Base-by-base conservation (phyloP, 2,329 filamentous ascomycete species). In the Clarireedia sp. region DNA sequence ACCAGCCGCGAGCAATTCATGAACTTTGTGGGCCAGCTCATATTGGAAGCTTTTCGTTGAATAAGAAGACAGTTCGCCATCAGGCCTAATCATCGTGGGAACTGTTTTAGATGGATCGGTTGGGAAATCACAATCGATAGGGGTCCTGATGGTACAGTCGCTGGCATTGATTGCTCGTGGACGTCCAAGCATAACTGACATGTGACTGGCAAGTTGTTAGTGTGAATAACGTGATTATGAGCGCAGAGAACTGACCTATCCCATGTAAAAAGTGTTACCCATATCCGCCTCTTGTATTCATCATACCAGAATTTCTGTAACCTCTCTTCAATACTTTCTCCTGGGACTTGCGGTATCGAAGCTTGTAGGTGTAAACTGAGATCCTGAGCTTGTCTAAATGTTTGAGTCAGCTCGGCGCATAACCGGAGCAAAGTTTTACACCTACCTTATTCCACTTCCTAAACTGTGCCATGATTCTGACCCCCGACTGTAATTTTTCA, bases 401-500 rank as follows among this genome's bases (percentile, higher is more conserved):
- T 10, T 14, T 5, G 21, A 17, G 38, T 55, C 5, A 55, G 43
- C 14, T 38, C 49, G 21, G n/a, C 12, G 12, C 10, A 38, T 26
- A 21, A 53, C 41, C 8, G 16, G 10, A 19, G 50, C 1, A 8
- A 10, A 21, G 3, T n/a, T n/a, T n/a, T 24, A 6, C 3, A 26
- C 54, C 50, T 23, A 57, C 54, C 54, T 54, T 3, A 54, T 58
- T 9, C 36, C 38, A 46, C 48, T 52, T n/a, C 55, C 54, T 7
- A 60, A 33, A 19, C 45, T 12, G 48, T 59, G 48, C 59, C 57
- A 59, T 24, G 57, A 55, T 36, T 60, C 59, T 14, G 48, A 50
- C n/a, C 54, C 57, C 26, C 57, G 45, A n/a, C 57, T 50, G 14
- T 47, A 55, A 24, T 60, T 57, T 29, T 60, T 60, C 33, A 60